Base-by-base conservation (phyloP, 2,329 filamentous ascomycete genomes). In the Fusarium papillatum region DNA sequence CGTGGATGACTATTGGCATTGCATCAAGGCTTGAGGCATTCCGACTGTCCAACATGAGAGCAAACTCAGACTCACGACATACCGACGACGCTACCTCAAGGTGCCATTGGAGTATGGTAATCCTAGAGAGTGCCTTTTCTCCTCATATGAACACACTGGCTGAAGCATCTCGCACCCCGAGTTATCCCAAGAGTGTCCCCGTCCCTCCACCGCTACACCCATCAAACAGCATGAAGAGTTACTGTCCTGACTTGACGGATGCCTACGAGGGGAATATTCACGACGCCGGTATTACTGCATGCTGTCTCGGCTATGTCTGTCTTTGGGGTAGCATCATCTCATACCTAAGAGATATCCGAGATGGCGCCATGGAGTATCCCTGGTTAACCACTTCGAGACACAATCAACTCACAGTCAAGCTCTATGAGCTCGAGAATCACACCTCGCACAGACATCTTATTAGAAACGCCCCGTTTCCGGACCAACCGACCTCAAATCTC, bases 1-100 rank as follows among this genome's bases (percentile, higher is more conserved):
- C 78, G 3, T 79, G 78, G 78, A 79, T 79, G 78, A 77, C 77
- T 41, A 74, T 79, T 1, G 77, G 77, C 0, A 76, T 75, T 24
- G 72, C 66, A 7, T 72, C 74, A 2, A 76, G 79, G 36, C 55
- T 79, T 0, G 72, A 79, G 14, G 71, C 76, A 0, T 59, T 76
- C n/a, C 72, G 76, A 4, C 31, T 78, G 0, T 73, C 63, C 1
- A 46, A 62, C 9, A 17, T 64, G 8, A 55, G 59, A 1, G 8
- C 7, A 2, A 34, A 38, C 1, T 7, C 39, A 2, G 55, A 36
- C 9, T 19, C 66, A 0, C 57, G 39, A 5, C 57, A 63, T 0
- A 63, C 38, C 0, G 70, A 68, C 1, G 76, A 79, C 26, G 67
- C 71, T 0, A 64, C 66, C 0, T 71, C 68, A 8, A 66, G 77